These are phyloP conservation scores for Diaporthe vexans DNA, from an alignment of 2,329 filamentous ascomycete genomes.

Conservation along the genomic window DNA sequence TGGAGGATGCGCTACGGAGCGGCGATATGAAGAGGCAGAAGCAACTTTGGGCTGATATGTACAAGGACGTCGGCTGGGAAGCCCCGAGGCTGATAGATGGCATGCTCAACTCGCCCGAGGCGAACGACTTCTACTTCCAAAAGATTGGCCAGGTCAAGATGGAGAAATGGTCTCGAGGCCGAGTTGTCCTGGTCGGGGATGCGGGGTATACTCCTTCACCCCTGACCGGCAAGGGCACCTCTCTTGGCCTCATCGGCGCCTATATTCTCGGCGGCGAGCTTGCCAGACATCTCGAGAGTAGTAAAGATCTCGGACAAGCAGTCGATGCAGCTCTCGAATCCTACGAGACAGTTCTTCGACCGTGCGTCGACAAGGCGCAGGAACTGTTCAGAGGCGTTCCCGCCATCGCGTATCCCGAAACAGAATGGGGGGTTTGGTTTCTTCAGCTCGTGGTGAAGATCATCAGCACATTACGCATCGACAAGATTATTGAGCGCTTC, in stretches of 20 bases:
- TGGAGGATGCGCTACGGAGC: conserved; percentile 26
- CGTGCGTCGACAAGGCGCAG: conserved; percentile 60
- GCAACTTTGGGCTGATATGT: conserved; percentile 29
- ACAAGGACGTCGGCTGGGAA: conserved; percentile 58
- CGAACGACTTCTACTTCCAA: conserved; percentile 62
- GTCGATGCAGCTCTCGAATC: conserved; percentile 53
- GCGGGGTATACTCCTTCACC: conserved; percentile 65
- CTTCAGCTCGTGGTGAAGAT: conserved; percentile 22
- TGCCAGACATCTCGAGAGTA: conserved; percentile 46
- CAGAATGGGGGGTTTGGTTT: conserved; percentile 40
- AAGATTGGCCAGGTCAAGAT: conserved; percentile 61
- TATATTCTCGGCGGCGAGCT: conserved; percentile 72
- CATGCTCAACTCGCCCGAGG: conserved; percentile 50
- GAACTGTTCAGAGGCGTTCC: conserved; percentile 43
- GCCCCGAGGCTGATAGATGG: conserved; percentile 56
- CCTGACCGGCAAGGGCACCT: conserved; percentile 66
- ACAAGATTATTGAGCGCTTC: conserved; percentile 30
- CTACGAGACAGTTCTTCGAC: conserved; percentile 61
- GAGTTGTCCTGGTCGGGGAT: conserved; percentile 67
- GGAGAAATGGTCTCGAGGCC: conserved; percentile 58
- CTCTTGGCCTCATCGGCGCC: conserved; percentile 61
- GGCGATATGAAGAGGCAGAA: conserved; percentile 37
- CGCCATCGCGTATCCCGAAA: conserved; percentile 13
- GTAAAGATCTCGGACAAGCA: conserved; percentile 38
- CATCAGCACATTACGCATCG: conserved; percentile 6